Evolutionary conservation across 2,329 filamentous ascomycete species (phyloP).

Genomic region (Colletotrichum sp.): DNA sequence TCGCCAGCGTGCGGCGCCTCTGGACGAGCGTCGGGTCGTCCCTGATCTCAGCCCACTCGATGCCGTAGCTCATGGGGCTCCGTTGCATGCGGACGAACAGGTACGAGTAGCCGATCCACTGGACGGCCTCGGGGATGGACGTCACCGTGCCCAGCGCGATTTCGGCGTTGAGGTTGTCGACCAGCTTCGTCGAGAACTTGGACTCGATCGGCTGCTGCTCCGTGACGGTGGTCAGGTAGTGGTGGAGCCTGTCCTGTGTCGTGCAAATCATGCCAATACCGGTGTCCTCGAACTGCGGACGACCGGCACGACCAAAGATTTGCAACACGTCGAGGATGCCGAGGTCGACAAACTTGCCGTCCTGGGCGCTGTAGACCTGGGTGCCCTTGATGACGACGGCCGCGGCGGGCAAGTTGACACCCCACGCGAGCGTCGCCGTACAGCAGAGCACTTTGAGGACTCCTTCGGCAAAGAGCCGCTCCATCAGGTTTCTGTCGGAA

Average conservation of each 20-base stretch:
- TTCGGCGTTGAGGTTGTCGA: conserved; percentile 97
- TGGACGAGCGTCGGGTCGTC: conserved; percentile 90
- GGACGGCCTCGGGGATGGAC: conserved; percentile 89
- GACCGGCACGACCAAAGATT: conserved; percentile 97
- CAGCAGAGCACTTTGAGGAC: conserved; percentile 98
- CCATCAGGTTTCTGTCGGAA: conserved; percentile 93
- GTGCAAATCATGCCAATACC: conserved; percentile 99
- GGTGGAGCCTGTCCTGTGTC: conserved; percentile 88
- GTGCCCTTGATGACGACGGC: conserved; percentile 98
- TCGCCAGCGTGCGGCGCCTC: conserved; percentile 82
- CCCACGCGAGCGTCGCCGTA: conserved; percentile 97
- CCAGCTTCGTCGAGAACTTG: conserved; percentile 90
- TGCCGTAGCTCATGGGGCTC: conserved; percentile 90
- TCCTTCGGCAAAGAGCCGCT: conserved; percentile 87
- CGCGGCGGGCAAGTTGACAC: conserved; percentile 96
- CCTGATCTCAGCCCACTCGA: conserved; percentile 89
- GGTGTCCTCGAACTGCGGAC: conserved; percentile 96
- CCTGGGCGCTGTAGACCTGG: conserved; percentile 94
- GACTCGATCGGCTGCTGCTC: conserved; percentile 97
- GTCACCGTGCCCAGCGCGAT: conserved; percentile 94
- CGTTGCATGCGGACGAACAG: conserved; percentile 96
- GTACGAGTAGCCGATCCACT: conserved; percentile 98
- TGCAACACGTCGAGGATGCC: conserved; percentile 97
- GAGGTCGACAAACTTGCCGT: conserved; percentile 94
- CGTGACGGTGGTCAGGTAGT: conserved; percentile 92